A percentile compares a stretch with the other conserved stretches of the same genome.
Conservation (phyloP, 768 basidiomycete genomes). For the Leccinum rimulosum region DNA sequence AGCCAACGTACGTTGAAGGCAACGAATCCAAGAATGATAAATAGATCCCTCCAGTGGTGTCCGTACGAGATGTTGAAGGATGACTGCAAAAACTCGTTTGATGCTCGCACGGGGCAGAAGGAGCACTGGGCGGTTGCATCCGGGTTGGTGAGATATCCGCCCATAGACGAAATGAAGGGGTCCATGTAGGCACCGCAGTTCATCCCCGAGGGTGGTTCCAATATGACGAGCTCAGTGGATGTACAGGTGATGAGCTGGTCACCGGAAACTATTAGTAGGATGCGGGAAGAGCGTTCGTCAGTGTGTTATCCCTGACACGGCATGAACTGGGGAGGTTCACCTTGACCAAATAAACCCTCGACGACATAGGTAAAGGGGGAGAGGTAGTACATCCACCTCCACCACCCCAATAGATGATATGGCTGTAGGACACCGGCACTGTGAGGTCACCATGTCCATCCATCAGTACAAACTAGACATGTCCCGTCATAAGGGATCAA, state of each 20-base stretch:
- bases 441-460: neutral
- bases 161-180: conserved; percentile 45
- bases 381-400: conserved; percentile 39
- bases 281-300: neutral
- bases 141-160: conserved; percentile 58
- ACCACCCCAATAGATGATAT: conserved; percentile 34
- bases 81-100: conserved; percentile 40
- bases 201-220: conserved; percentile 52
- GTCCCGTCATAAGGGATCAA: neutral
- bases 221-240: conserved; percentile 45
- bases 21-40: conserved; percentile 17
- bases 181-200: conserved; percentile 53
- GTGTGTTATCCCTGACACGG: neutral
- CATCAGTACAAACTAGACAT: neutral
- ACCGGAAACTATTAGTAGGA: conserved; percentile 37
- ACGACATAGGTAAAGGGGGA: conserved; percentile 54
- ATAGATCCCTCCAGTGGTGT: conserved; percentile 11
- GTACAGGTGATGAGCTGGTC: conserved; percentile 46
- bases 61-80: conserved; percentile 6
- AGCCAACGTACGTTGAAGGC: conserved; percentile 42
- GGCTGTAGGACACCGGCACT: conserved; percentile 51
- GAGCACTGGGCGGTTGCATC: conserved; percentile 51
- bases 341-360: conserved; percentile 38
- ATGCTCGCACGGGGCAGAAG: conserved; percentile 53
- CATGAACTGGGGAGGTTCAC: neutral